Percentiles rank a stretch among this genome's conserved stretches.
Evolutionary conservation across 1,139 yeast genomes (phyloP).

Genomic region (Saccharomyces hybrid): DNA sequence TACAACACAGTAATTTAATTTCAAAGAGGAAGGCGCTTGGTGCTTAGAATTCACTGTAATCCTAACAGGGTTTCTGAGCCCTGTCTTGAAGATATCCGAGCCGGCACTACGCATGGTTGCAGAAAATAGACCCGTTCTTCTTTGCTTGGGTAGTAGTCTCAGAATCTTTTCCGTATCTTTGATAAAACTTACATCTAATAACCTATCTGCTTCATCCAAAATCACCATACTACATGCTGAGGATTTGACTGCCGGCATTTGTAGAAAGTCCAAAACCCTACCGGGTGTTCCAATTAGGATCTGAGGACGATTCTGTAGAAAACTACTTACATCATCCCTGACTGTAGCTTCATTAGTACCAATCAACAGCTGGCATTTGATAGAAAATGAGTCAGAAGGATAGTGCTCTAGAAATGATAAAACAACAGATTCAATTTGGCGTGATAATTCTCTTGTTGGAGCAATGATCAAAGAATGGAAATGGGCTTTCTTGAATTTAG

Average conservation of each 20-base stretch:
- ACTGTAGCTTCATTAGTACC: conserved; percentile 60
- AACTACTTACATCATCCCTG: conserved; percentile 64
- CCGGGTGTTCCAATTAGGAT: conserved; percentile 92
- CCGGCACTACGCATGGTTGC: conserved; percentile 86
- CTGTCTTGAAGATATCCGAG: conserved; percentile 58
- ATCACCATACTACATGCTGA: conserved; percentile 64
- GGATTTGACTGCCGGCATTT: conserved; percentile 42
- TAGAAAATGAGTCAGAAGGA: conserved; percentile 41
- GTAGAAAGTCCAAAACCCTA: conserved; percentile 66
- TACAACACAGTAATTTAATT: conserved; percentile 53
- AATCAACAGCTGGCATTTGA: conserved; percentile 64
- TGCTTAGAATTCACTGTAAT: conserved; percentile 52
- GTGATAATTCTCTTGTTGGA: conserved; percentile 89
- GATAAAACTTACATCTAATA: conserved; percentile 72
- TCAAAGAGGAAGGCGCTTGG: conserved; percentile 53
- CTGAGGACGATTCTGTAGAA: conserved; percentile 51
- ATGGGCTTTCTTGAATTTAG: conserved; percentile 47
- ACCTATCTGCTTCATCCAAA: conserved; percentile 87
- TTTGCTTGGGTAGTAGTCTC: conserved; percentile 70
- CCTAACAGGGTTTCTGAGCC: conserved; percentile 84
- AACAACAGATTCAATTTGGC: conserved; percentile 68
- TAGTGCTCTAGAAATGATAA: conserved; percentile 50
- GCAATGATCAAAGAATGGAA: conserved; percentile 67
- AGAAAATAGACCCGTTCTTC: conserved; percentile 87
- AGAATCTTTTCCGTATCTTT: conserved; percentile 61